Evolutionary conservation across 495 filamentous ascomycete genomes (phyloP).

Genomic region (Podospora tetraspora): DNA sequence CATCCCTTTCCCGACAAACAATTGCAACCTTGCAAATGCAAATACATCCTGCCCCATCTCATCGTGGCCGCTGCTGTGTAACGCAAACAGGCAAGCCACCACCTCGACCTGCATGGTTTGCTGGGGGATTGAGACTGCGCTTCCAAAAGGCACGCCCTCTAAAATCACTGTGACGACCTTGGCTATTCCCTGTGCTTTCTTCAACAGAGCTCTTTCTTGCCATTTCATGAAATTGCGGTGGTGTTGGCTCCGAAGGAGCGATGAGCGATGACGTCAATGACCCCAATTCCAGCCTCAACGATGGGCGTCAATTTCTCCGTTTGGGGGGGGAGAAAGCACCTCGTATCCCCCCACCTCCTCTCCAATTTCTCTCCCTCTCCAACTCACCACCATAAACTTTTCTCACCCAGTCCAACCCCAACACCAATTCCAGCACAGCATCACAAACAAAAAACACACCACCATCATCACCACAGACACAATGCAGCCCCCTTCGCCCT

Average conservation of each 20-base stretch:
- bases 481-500: neutral
- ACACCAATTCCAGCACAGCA: neutral
- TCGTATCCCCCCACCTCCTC: too few relatives aligned
- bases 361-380: neutral
- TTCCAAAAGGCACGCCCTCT: neutral
- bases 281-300: too few relatives aligned
- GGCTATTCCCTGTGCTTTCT: neutral
- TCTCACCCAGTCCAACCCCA: neutral
- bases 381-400: neutral
- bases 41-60: neutral
- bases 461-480: neutral
- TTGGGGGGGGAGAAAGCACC: too few relatives aligned
- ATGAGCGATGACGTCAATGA: too few relatives aligned
- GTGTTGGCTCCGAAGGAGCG: too few relatives aligned
- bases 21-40: too few relatives aligned
- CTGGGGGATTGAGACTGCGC: too few relatives aligned
- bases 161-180: neutral
- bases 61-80: neutral
- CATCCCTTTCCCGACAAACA: too few relatives aligned
- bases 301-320: too few relatives aligned
- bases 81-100: neutral
- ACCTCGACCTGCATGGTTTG: neutral
- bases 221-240: neutral
- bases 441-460: neutral
- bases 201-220: neutral